Conservation (phyloP, 495 filamentous ascomycete genomes). For the Penicillium turbatum region DNA sequence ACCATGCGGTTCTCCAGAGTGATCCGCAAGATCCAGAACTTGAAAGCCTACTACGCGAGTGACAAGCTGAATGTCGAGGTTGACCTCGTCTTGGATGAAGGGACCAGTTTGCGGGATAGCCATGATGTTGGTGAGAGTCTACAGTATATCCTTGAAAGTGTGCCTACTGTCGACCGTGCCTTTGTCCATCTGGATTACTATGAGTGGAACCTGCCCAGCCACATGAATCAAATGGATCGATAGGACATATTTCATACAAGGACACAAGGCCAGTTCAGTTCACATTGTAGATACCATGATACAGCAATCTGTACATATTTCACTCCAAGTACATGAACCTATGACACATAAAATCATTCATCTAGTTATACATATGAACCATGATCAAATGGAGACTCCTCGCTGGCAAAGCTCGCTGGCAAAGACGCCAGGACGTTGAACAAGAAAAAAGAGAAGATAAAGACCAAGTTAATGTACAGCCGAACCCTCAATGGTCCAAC, state of each 20-base stretch:
- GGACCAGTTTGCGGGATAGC: conserved; percentile 72
- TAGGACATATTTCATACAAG: background rate
- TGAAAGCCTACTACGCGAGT: conserved; percentile 85
- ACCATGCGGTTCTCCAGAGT: conserved; percentile 92
- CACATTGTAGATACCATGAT: background rate
- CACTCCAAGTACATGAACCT: background rate
- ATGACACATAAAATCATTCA: conserved; percentile 24
- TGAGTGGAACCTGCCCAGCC: conserved; percentile 75
- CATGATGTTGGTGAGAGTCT: conserved; percentile 87
- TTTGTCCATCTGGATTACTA: conserved; percentile 84
- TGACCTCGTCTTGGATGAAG: conserved; percentile 76
- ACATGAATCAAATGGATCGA: conserved; percentile 63
- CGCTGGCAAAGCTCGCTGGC: background rate
- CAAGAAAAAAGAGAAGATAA: background rate
- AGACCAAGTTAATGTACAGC: conserved; percentile 12
- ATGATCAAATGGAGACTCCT: conserved; percentile 6
- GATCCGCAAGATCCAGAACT: conserved; percentile 80
- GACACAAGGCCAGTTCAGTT: background rate
- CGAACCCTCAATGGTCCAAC: background rate
- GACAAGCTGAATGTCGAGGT: conserved; percentile 87
- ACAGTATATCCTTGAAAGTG: conserved; percentile 86
- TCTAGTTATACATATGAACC: conserved; percentile 22
- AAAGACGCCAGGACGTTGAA: conserved; percentile 2
- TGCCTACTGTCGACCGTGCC: conserved; percentile 66
- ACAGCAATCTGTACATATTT: background rate